phyloP scores from a whole-genome alignment of 805 yeast genomes.

The Yarrowia osloensis region DNA sequence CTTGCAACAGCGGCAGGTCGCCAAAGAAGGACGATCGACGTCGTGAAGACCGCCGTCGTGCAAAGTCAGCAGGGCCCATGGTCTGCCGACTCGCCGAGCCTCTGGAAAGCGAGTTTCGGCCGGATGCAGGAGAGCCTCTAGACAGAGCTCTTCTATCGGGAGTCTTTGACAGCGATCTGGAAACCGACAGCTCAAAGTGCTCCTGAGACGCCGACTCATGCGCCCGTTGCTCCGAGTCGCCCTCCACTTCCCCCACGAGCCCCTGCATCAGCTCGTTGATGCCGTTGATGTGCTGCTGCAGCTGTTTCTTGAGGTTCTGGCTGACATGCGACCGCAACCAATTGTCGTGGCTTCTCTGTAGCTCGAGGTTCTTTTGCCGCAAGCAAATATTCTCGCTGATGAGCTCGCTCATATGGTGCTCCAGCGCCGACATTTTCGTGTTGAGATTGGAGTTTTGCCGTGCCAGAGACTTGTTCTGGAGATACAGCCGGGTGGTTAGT shows the following conservation, averaged over 20 bases:
- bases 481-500: constrained; percentile 3
- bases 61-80: constrained; percentile 3
- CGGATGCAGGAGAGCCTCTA: neutral
- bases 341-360: constrained; percentile 16
- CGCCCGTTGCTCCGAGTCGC: neutral
- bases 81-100: constrained; percentile 6
- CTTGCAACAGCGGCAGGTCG: neutral
- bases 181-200: neutral
- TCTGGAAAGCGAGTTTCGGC: neutral
- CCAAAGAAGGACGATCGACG: constrained; percentile 23
- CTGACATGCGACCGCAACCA: constrained; percentile 16
- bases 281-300: neutral
- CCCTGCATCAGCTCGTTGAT: constrained; percentile 9
- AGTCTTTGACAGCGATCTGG: constrained; percentile 11
- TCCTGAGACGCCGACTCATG: neutral
- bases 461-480: constrained; percentile 54
- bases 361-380: constrained; percentile 35
- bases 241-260: neutral
- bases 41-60: neutral
- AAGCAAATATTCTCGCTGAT: constrained; percentile 46
- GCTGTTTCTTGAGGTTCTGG: neutral
- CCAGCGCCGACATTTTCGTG: constrained; percentile 48
- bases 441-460: constrained; percentile 50
- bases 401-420: constrained; percentile 45
- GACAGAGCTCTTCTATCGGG: neutral